Conservation (phyloP, 768 basidiomycete genomes). For the Lentinula detonsa region DNA sequence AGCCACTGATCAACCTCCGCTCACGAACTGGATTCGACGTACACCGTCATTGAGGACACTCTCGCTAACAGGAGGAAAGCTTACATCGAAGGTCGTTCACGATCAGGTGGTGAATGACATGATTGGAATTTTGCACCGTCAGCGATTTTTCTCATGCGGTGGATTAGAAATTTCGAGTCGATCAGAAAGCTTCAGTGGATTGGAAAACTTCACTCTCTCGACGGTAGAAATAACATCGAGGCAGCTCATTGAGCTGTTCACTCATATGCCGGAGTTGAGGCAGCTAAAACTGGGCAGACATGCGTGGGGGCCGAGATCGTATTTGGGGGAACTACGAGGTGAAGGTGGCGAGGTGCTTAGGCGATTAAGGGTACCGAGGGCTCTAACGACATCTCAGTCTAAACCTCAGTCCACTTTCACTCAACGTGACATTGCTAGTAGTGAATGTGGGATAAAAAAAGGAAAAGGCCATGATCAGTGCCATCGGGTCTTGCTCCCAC, state of each 20-base stretch:
- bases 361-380: not conserved
- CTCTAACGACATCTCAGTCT: not conserved
- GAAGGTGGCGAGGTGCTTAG: not conserved
- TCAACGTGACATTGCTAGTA: no score
- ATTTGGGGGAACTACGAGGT: not conserved
- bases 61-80: not conserved
- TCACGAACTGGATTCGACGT: not conserved
- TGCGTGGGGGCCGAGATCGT: not conserved
- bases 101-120: not conserved
- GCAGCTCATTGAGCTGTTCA: not conserved
- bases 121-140: not conserved
- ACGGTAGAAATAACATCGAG: not conserved
- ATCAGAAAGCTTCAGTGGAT: not conserved
- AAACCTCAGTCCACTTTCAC: no score
- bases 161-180: not conserved
- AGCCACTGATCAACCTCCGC: not conserved
- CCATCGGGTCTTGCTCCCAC: not conserved
- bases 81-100: not conserved
- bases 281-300: not conserved
- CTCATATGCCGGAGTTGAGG: not conserved
- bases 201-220: not conserved
- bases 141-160: not conserved
- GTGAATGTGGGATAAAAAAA: not conserved
- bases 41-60: not conserved
- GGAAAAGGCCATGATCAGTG: not conserved